phyloP scores from a whole-genome alignment of 495 filamentous ascomycete genomes.

The Aspergillus nanangensis region DNA sequence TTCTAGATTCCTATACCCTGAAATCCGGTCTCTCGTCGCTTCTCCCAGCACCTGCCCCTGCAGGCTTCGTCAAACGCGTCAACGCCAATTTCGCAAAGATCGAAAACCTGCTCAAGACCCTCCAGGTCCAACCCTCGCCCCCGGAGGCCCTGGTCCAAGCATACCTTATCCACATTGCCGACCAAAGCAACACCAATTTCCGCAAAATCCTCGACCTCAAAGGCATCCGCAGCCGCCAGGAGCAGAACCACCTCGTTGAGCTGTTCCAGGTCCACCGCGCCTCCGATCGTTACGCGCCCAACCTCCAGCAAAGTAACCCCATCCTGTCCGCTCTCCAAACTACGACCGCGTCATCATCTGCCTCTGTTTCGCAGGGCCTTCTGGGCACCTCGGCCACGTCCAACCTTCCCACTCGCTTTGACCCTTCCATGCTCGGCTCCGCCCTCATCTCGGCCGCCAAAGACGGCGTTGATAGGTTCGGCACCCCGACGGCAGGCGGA shows the following conservation, averaged over 20 bases:
- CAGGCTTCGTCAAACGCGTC: conserved; percentile 81
- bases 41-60: conserved; percentile 43
- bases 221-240: conserved; percentile 69
- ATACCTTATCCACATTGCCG: conserved; percentile 91
- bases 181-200: conserved; percentile 90
- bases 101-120: conserved; percentile 89
- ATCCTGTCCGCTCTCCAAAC: conserved; percentile 36
- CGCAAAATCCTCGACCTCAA: conserved; percentile 93
- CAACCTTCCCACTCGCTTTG: conserved; percentile 55
- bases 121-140: conserved; percentile 88
- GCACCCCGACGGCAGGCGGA: conserved; percentile 43
- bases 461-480: conserved; percentile 86
- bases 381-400: conserved; percentile 35
- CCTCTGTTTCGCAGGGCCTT: conserved; percentile 39
- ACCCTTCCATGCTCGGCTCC: conserved; percentile 67
- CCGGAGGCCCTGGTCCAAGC: conserved; percentile 94
- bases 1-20: conserved; percentile 88
- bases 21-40: conserved; percentile 67
- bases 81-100: conserved; percentile 79
- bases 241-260: conserved; percentile 80
- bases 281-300: conserved; percentile 48
- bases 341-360: conserved; percentile 31
- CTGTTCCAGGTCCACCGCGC: conserved; percentile 80
- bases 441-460: conserved; percentile 77
- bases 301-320: conserved; percentile 40